These are phyloP conservation scores for Meredithiella fracta DNA, from an alignment of 2,329 filamentous ascomycete species.

Conservation along the genomic window DNA sequence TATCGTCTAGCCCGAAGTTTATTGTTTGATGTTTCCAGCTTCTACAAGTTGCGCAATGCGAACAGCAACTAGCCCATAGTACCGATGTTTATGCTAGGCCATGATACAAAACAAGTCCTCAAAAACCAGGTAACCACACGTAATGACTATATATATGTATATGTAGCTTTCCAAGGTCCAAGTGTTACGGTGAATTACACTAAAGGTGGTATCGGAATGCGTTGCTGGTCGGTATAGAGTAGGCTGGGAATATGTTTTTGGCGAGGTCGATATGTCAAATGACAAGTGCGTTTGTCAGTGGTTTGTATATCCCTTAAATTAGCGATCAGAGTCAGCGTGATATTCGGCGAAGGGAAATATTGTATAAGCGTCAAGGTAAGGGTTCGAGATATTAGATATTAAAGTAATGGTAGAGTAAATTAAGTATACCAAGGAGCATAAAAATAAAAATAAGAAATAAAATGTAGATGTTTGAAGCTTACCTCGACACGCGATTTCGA, in stretches of 20 bases:
- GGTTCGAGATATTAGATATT: background rate
- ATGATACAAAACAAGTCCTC: too few species aligned
- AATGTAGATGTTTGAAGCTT: background rate
- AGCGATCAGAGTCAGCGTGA: too few species aligned
- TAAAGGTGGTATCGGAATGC: too few species aligned
- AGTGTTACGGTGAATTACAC: too few species aligned
- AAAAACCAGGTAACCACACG: too few species aligned
- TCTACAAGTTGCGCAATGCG: background rate
- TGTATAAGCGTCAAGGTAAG: background rate
- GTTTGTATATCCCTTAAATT: too few species aligned
- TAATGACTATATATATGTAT: too few species aligned
- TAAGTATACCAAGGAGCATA: background rate
- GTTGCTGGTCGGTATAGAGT: too few species aligned
- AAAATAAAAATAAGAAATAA: background rate
- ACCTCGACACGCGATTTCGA: background rate
- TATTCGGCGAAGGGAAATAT: background rate
- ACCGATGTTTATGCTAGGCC: background rate
- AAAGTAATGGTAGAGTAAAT: background rate
- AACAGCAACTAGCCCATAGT: background rate
- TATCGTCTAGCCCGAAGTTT: background rate
- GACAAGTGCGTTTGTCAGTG: too few species aligned
- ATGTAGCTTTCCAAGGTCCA: too few species aligned
- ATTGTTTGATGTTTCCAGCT: background rate
- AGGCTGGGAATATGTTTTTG: too few species aligned
- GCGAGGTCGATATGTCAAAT: too few species aligned